Evolutionary conservation across 768 basidiomycete species (phyloP).

Genomic region (Lactarius tabidus): DNA sequence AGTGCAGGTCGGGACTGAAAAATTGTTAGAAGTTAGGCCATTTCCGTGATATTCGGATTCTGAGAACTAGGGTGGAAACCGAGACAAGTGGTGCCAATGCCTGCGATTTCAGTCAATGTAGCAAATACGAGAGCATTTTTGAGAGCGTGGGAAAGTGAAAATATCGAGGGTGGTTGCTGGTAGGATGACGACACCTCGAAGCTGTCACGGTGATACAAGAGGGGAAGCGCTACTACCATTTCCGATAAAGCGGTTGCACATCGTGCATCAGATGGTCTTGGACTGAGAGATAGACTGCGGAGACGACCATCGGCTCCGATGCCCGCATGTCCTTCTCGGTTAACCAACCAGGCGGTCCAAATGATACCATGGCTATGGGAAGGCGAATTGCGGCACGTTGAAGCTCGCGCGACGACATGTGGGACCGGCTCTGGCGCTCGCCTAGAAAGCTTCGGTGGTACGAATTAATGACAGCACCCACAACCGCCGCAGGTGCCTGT

Average conservation of each 20-base stretch:
- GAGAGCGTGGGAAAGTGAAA: neutral
- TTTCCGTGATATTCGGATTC: neutral
- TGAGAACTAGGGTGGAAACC: neutral
- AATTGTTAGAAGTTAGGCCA: neutral
- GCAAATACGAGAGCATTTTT: neutral
- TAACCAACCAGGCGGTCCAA: slow-evolving; percentile 50
- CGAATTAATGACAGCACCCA: slow-evolving; percentile 67
- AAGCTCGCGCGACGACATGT: slow-evolving; percentile 32
- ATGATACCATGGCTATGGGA: slow-evolving; percentile 24
- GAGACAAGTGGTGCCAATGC: neutral
- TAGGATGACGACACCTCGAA: neutral
- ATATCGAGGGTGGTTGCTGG: neutral
- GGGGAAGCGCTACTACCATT: neutral
- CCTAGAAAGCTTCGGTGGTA: slow-evolving; percentile 89
- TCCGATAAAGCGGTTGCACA: neutral
- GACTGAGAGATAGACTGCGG: slow-evolving; percentile 52
- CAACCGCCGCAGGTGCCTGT: slow-evolving; percentile 44
- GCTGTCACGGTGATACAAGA: neutral
- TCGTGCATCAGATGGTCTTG: neutral
- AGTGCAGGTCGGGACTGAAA: neutral
- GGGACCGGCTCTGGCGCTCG: slow-evolving; percentile 57
- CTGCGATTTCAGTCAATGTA: neutral
- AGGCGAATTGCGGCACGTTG: slow-evolving; percentile 30
- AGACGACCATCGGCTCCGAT: slow-evolving; percentile 72
- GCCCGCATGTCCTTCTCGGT: slow-evolving; percentile 68